These are phyloP conservation scores for Cutaneotrichosporon mucoides DNA, from an alignment of 1,284 basidiomycete genomes.

Conservation along the genomic window DNA sequence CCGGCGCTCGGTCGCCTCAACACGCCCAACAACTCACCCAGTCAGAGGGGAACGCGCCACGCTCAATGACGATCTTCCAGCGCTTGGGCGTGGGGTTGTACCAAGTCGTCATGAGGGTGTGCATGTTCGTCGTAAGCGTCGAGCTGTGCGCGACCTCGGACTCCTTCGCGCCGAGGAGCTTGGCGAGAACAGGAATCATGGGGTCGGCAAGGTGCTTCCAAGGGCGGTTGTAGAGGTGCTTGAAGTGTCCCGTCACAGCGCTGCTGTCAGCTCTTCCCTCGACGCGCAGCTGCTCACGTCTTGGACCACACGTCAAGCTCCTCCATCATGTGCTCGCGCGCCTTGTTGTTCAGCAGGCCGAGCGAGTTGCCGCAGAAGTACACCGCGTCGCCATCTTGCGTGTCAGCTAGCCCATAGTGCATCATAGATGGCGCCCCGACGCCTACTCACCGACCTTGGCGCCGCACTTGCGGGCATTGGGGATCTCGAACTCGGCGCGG, in stretches of 20 bases:
- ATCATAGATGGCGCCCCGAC: too few species aligned
- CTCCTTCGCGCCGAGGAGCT: constrained; percentile 79
- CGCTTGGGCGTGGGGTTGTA: constrained; percentile 77
- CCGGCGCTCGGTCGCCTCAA: too few species aligned
- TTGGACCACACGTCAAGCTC: constrained; percentile 85
- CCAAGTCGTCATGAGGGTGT: constrained; percentile 89
- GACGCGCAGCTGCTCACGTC: constrained; percentile 47
- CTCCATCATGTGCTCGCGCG: constrained; percentile 68
- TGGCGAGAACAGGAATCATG: constrained; percentile 70
- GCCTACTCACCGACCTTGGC: constrained; percentile 37
- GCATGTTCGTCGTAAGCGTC: constrained; percentile 89
- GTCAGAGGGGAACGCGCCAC: constrained; percentile 92
- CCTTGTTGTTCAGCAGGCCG: constrained; percentile 72
- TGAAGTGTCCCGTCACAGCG: constrained; percentile 86
- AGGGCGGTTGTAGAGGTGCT: constrained; percentile 73
- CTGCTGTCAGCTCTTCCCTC: too few species aligned
- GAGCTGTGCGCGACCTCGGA: constrained; percentile 93
- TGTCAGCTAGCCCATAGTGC: background rate
- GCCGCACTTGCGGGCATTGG: constrained; percentile 39
- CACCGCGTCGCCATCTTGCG: constrained; percentile 49
- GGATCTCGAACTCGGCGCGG: constrained; percentile 47
- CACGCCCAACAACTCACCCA: constrained; percentile 56
- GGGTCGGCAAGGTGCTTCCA: constrained; percentile 79
- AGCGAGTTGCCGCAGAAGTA: constrained; percentile 98
- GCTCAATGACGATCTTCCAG: constrained; percentile 94